Conservation (phyloP, 768 basidiomycete genomes). For the Podaxis sp. region DNA sequence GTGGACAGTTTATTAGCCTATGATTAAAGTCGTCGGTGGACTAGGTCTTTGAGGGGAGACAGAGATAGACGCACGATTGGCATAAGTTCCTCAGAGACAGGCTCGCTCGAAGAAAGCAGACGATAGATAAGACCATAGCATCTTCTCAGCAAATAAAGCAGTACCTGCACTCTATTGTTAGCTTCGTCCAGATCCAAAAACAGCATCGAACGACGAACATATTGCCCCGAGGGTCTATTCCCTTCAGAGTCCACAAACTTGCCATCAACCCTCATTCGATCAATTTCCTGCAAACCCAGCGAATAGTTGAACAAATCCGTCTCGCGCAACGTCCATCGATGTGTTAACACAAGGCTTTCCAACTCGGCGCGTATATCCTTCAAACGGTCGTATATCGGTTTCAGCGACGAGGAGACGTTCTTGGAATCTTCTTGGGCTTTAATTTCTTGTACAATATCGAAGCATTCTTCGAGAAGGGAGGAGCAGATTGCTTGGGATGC, state of each 20-base stretch:
- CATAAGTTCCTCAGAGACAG: conserved; percentile 97
- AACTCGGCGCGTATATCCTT: conserved; percentile 83
- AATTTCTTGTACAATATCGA: conserved; percentile 94
- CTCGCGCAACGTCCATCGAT: conserved; percentile 95
- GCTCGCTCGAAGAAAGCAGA: conserved; percentile 91
- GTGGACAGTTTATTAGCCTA: conserved; percentile 97
- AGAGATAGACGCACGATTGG: conserved; percentile 60
- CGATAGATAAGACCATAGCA: conserved; percentile 97
- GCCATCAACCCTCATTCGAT: conserved; percentile 95
- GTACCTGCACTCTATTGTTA: conserved; percentile 53
- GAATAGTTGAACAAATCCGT: conserved; percentile 94
- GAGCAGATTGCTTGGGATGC: conserved; percentile 89
- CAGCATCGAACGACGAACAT: conserved; percentile 50
- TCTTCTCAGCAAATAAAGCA: conserved; percentile 88
- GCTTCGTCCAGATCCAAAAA: neutral
- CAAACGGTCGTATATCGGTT: conserved; percentile 92
- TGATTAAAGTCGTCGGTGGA: neutral
- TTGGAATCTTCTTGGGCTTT: conserved; percentile 89
- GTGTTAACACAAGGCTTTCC: conserved; percentile 90
- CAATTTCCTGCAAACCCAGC: conserved; percentile 90
- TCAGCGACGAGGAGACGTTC: conserved; percentile 81
- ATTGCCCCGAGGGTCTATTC: conserved; percentile 90
- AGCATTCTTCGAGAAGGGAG: conserved; percentile 93
- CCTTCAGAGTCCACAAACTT: conserved; percentile 96
- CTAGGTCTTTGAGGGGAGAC: neutral